Base-by-base conservation (phyloP, 177 flowering plant genomes). In the Telopea speciosissima region DNA sequence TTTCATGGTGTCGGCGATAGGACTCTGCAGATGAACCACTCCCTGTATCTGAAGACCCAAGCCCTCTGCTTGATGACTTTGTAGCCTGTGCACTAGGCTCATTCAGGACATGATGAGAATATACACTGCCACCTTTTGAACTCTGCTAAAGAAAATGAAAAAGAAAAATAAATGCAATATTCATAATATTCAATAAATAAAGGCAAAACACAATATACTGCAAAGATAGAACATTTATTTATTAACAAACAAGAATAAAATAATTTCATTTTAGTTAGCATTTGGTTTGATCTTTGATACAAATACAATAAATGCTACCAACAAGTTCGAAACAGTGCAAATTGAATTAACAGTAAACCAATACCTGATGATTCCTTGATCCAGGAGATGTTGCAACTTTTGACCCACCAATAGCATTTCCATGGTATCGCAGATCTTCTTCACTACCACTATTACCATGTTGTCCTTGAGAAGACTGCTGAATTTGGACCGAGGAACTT, bases 1-100 rank as follows among this genome's bases (percentile, higher is more conserved):
- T 89, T 81, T 93, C 98, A 84, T 90, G 94, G 7, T 75, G 86
- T 24, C 85, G 84, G 21, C 92, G 80, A 76, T 91, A 93, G 40
- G 91, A 74, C 36, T 91, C 93, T 0, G 81, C 79, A 65, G 93
- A 87, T 70, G 79, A 22, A 62, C 75, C 78, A 79, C 67, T 81
- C 64, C 79, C 86, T 2, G 58, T 69, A 56, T 73, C 80, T 67
- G 83, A 63, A 10, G 83, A 62, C 69, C 74, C 88, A 70, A 61
- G 73, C 23, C 79, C 84, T 76, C 69, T 78, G 19, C 79, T 33
- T 70, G 84, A 74, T 16, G 75, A 62, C 63, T 61, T 68, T 33
- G 60, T 12, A 6, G 67, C 17, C 64, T 74, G 74, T 60, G 65
- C 65, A 69, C 54, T 24, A 31, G 71, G 23, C 49, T 52, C 70